Percentiles rank a stretch among this genome's conserved stretches.
Conservation (phyloP, 257 asterid species). For the Capsicum rhomboideum region DNA sequence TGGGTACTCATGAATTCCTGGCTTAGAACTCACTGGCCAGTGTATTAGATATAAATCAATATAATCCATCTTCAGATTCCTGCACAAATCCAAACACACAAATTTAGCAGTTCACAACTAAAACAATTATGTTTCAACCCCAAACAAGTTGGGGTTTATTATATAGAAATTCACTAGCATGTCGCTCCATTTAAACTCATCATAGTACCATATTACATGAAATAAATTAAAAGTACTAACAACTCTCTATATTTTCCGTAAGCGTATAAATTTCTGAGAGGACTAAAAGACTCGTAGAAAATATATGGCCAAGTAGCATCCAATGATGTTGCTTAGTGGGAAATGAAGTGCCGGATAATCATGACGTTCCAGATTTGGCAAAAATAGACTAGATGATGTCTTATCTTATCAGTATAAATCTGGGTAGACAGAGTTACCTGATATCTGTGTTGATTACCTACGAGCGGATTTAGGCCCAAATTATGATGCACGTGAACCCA, state of each 20-base stretch:
- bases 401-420: too few relatives aligned
- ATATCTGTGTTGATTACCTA: too few relatives aligned
- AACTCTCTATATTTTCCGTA: too few relatives aligned
- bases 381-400: too few relatives aligned
- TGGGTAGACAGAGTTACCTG: too few relatives aligned
- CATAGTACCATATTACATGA: neutral
- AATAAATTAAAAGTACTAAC: too few relatives aligned
- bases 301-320: neutral
- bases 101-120: neutral
- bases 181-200: neutral
- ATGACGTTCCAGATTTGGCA: too few relatives aligned
- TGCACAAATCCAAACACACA: constrained; percentile 6
- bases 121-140: neutral
- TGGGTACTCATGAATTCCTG: constrained; percentile 20
- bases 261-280: neutral
- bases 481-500: too few relatives aligned
- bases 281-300: neutral
- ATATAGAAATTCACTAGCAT: neutral
- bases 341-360: neutral
- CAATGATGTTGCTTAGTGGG: neutral
- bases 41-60: constrained; percentile 45
- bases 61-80: constrained; percentile 37
- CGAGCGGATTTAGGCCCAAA: too few relatives aligned
- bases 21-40: constrained; percentile 35
- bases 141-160: neutral